Evolutionary conservation across 306 rosid genomes (phyloP), one percentile per base, ranked within the genome.

Genomic region (Dalbergia cochinchinensis): DNA sequence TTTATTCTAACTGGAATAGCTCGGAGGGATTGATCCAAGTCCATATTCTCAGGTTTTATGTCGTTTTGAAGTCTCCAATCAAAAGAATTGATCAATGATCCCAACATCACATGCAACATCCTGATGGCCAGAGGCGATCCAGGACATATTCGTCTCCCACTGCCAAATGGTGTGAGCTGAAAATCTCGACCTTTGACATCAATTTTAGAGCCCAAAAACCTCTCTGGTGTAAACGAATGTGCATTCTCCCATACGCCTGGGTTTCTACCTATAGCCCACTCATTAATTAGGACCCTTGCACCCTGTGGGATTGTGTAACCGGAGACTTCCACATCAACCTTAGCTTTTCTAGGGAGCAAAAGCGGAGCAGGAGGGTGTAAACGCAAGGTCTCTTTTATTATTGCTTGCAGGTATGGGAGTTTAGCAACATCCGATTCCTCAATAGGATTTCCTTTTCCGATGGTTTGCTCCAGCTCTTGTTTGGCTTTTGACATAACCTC

Each of bases 91-190:
- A 47, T 1, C 1, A 47, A 11, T 3, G 53, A 47, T 47, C 53
- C 13, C 53, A 47, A 47, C 53, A 47, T 47, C 14, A 47, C 53
- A 47, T 47, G 53, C 11, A 47, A 10, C 4, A 83, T 73, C 33
- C 85, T 77, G 19, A 73, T 53, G 1, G 87, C 87, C 65, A 86
- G 61, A 6, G 83, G 87, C 53, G 70, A 50, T 0, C 81, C 81
- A 0, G 87, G 87, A 26, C 89, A 1, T 82, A 76, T 61, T 77
- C 85, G 22, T 15, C 83, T 12, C 0, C 89, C 87, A 1, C 37
- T 68, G 0, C 89, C 86, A n/a, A 88, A 88, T 0, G 90, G 88
- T n/a, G 78, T 47, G 3, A 88, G 60, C 86, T 84, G 86, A 71
- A 88, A 88, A 20, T 60, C 57, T 22, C 77, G 1, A 0, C 88